These are phyloP conservation scores for Starmerella apis DNA, from an alignment of 805 yeast genomes.

Conservation along the genomic window DNA sequence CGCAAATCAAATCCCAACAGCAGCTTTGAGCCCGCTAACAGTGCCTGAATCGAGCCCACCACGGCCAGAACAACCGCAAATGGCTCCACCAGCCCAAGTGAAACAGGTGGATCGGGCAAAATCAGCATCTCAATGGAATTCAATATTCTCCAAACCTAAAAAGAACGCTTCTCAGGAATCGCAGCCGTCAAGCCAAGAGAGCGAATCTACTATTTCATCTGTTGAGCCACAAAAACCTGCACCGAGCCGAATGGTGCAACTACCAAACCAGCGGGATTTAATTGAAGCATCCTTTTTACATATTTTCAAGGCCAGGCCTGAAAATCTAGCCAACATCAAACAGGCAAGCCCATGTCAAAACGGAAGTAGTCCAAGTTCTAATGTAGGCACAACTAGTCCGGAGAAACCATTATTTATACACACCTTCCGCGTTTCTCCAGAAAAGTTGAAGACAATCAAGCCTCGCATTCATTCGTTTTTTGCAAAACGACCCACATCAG, in stretches of 20 bases:
- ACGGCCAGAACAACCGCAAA: no score
- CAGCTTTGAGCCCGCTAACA: no score
- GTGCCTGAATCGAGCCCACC: no score
- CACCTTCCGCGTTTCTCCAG: slow-evolving; percentile 3
- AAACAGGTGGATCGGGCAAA: neutral
- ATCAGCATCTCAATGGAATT: slow-evolving; percentile 1
- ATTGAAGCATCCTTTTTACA: neutral
- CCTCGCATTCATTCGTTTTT: slow-evolving; percentile 22
- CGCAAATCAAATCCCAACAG: neutral
- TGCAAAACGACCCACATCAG: slow-evolving; percentile 13
- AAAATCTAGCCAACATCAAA: neutral
- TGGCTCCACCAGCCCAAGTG: neutral
- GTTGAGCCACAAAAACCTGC: neutral
- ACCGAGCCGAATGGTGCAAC: neutral
- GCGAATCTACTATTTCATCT: neutral
- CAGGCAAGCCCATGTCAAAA: neutral
- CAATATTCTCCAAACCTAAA: neutral
- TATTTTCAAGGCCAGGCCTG: neutral
- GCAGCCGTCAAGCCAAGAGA: neutral
- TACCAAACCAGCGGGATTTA: neutral
- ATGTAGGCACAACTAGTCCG: neutral
- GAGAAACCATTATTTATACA: slow-evolving; percentile 10
- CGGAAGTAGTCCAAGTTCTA: neutral
- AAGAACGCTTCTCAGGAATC: neutral
- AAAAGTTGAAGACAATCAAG: slow-evolving; percentile 8